Conservation (phyloP, 257 asterid genomes). For the Coffea canephora region DNA sequence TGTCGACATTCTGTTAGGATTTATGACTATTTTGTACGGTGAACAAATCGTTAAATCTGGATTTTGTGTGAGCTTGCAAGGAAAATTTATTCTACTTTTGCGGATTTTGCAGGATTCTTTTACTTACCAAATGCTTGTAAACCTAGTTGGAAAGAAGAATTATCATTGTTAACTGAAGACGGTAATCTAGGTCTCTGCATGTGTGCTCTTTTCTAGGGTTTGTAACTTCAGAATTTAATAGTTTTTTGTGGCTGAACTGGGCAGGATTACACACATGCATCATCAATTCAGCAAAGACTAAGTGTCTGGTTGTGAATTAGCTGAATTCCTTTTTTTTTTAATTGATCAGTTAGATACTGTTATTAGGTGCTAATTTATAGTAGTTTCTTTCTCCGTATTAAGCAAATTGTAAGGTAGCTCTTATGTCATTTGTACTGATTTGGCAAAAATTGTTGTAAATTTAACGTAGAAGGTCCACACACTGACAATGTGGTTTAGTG, state of each 20-base stretch:
- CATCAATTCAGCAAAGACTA: too few species aligned
- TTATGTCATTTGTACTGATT: neutral
- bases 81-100: neutral
- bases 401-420: neutral
- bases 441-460: neutral
- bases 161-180: neutral
- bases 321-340: neutral
- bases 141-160: neutral
- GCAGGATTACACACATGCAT: neutral
- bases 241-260: neutral
- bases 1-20: conserved; percentile 13
- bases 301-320: neutral
- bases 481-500: neutral
- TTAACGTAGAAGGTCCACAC: neutral
- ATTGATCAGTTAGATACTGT: neutral
- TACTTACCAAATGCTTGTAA: neutral
- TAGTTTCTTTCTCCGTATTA: neutral
- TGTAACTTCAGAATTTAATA: neutral
- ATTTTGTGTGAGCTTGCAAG: neutral
- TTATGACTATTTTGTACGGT: neutral
- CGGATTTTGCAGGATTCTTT: neutral
- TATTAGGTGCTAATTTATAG: neutral
- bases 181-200: neutral
- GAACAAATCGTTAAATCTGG: neutral
- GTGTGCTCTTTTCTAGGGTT: neutral